Percentiles rank a stretch among this genome's conserved stretches.
These are phyloP conservation scores for Aegilops umbellulata DNA, from an alignment of 176 grass and related monocot genomes.

Conservation along the genomic window DNA sequence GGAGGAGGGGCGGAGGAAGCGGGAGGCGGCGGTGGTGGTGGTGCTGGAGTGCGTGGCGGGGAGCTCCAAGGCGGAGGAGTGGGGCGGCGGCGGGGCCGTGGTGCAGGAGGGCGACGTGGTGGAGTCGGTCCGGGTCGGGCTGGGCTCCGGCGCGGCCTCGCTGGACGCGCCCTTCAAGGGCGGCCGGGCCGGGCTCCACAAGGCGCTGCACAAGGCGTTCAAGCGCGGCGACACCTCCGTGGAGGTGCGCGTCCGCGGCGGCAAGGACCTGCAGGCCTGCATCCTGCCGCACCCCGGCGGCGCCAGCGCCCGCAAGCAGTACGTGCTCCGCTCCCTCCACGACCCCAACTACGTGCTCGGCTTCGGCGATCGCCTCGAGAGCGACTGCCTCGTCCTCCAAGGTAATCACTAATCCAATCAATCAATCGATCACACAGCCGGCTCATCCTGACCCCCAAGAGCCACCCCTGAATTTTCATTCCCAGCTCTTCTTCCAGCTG, in stretches of 20 bases:
- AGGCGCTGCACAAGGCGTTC: slow-evolving; percentile 67
- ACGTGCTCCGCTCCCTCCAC: slow-evolving; percentile 64
- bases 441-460: not conserved
- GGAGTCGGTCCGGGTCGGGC: slow-evolving; percentile 68
- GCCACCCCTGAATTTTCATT: not conserved
- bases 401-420: slow-evolving; percentile 12
- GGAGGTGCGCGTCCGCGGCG: slow-evolving; percentile 58
- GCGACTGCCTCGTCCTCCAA: slow-evolving; percentile 61
- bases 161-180: slow-evolving; percentile 82
- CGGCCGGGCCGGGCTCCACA: slow-evolving; percentile 55
- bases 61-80: slow-evolving; percentile 98
- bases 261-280: slow-evolving; percentile 55
- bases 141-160: slow-evolving; percentile 17
- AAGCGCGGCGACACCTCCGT: slow-evolving; percentile 88
- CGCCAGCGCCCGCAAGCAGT: slow-evolving; percentile 40
- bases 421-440: not conserved
- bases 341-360: slow-evolving; percentile 74
- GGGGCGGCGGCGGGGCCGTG: slow-evolving; percentile 66
- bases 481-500: not conserved
- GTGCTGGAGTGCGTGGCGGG: slow-evolving; percentile 92
- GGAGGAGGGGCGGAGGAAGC: slow-evolving; percentile 2
- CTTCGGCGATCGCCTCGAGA: slow-evolving; percentile 62
- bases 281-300: slow-evolving; percentile 53
- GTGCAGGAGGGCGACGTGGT: slow-evolving; percentile 93
- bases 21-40: slow-evolving; percentile 40